Evolutionary conservation across 139 green algal genomes (phyloP).

Genomic region (Raphidocelis subcapitata): DNA sequence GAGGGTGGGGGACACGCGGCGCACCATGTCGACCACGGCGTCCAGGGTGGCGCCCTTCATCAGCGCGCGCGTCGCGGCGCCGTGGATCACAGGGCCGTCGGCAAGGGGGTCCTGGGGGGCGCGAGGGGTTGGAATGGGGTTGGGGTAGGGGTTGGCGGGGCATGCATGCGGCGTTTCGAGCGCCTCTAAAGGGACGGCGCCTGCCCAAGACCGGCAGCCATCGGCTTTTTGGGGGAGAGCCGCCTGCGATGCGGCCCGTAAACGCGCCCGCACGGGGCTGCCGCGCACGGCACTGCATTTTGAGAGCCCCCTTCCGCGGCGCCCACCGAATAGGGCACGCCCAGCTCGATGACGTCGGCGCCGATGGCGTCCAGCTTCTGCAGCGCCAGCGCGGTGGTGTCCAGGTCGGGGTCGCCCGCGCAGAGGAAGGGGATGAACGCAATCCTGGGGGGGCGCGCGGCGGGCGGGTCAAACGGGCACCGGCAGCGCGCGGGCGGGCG

Average conservation of each 20-base stretch:
- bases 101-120: constrained; percentile 90
- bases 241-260: no score
- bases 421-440: constrained; percentile 96
- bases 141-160: no score
- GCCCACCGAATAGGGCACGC: constrained; percentile 76
- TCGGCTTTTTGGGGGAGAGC: no score
- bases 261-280: no score
- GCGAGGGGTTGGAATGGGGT: background rate
- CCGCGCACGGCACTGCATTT: background rate
- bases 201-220: no score
- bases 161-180: no score
- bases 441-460: constrained; percentile 39
- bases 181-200: no score
- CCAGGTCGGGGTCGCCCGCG: constrained; percentile 93
- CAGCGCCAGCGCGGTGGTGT: constrained; percentile 84
- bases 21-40: constrained; percentile 73
- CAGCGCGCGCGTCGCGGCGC: constrained; percentile 87
- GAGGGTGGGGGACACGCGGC: constrained; percentile 54
- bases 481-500: no score
- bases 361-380: constrained; percentile 67
- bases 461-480: no score
- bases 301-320: background rate
- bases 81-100: constrained; percentile 95
- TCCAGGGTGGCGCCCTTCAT: constrained; percentile 76
- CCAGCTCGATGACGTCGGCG: constrained; percentile 97